A percentile compares a stretch with the other conserved stretches of the same genome.
phyloP scores from a whole-genome alignment of 2,329 filamentous ascomycete genomes.

The Monilinia laxa region DNA sequence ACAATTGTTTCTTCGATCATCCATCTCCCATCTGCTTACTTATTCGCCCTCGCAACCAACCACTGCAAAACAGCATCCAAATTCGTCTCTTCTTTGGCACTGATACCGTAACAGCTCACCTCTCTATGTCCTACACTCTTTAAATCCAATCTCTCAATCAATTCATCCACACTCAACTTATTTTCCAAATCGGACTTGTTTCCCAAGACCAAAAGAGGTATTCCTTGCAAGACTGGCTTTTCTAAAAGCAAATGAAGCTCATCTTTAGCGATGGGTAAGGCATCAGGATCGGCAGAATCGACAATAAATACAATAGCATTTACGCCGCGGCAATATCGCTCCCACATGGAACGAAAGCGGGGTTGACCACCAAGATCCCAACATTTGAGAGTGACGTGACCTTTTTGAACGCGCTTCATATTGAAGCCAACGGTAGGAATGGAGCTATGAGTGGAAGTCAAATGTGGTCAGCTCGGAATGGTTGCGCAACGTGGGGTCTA shows the following conservation, averaged over 20 bases:
- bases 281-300: constrained; percentile 82
- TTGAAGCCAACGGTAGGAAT: constrained; percentile 99
- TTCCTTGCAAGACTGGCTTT: constrained; percentile 80
- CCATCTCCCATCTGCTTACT: constrained; percentile 47
- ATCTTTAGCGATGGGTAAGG: constrained; percentile 82
- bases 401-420: constrained; percentile 96
- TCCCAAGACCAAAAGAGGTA: constrained; percentile 88
- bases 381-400: constrained; percentile 97
- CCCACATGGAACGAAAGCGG: constrained; percentile 98
- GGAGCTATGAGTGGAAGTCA: constrained; percentile 60
- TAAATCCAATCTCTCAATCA: constrained; percentile 89
- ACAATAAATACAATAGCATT: constrained; percentile 99
- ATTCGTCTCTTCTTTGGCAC: constrained; percentile 98
- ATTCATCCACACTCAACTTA: constrained; percentile 87
- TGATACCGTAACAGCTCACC: constrained; percentile 98
- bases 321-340: constrained; percentile 94
- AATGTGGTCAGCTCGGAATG: constrained; percentile 42
- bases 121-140: constrained; percentile 88
- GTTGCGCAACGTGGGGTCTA: constrained; percentile 22
- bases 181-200: constrained; percentile 97
- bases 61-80: constrained; percentile 95
- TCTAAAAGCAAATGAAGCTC: constrained; percentile 88
- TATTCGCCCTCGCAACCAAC: constrained; percentile 85
- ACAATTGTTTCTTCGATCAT: not conserved
- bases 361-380: constrained; percentile 98